These are phyloP conservation scores for Ophiostoma sp. DNA, from an alignment of 2,329 filamentous ascomycete genomes.

Conservation along the genomic window DNA sequence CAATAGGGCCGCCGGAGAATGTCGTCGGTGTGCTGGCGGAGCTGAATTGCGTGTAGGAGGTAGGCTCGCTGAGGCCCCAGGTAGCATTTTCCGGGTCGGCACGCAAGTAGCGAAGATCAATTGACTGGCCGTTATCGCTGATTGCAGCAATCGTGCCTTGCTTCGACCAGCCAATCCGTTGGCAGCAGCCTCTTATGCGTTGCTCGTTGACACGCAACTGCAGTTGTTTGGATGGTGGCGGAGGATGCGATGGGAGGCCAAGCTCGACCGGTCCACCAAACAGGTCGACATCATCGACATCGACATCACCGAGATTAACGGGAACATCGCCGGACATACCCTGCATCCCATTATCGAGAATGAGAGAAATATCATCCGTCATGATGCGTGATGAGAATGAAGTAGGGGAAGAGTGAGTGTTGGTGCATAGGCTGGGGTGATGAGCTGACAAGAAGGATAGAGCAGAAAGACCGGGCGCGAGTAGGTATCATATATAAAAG, in stretches of 20 bases:
- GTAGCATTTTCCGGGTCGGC: conserved; percentile 62
- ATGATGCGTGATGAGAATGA: neutral
- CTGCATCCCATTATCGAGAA: conserved; percentile 38
- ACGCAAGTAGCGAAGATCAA: conserved; percentile 69
- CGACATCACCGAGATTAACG: conserved; percentile 48
- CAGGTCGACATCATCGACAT: conserved; percentile 63
- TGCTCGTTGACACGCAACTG: conserved; percentile 71
- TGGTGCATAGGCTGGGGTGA: neutral
- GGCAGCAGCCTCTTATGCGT: conserved; percentile 68
- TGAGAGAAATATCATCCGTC: conserved; percentile 22
- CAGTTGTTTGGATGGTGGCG: conserved; percentile 57
- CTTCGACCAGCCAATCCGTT: conserved; percentile 85
- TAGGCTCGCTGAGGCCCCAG: conserved; percentile 74
- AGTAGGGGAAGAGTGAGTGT: neutral
- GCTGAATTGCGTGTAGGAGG: conserved; percentile 55
- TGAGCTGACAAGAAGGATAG: neutral
- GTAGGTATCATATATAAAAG: neutral
- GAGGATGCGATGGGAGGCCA: conserved; percentile 45
- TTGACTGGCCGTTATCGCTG: conserved; percentile 60
- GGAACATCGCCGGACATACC: conserved; percentile 41
- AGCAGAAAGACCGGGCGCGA: neutral
- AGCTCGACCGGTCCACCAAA: conserved; percentile 42
- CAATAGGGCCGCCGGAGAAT: conserved; percentile 59
- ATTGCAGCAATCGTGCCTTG: conserved; percentile 81
- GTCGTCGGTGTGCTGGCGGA: conserved; percentile 37